Percentiles rank a stretch among this genome's conserved stretches.
Conservation (phyloP, 176 grass and related monocot genomes). For the Puya raimondii region DNA sequence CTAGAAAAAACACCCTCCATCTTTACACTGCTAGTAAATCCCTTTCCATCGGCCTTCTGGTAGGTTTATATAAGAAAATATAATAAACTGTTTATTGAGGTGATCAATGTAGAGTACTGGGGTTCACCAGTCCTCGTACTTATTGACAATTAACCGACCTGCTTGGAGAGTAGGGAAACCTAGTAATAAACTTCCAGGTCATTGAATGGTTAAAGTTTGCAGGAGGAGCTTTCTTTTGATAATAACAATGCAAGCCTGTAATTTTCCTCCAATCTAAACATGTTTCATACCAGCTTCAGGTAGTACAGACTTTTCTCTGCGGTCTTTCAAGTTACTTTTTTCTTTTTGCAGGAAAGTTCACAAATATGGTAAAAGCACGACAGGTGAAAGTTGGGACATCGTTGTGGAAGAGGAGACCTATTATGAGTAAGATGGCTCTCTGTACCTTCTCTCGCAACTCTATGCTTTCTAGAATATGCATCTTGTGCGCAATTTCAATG, state of each 20-base stretch:
- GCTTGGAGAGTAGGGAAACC: not conserved
- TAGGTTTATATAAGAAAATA: too few relatives aligned
- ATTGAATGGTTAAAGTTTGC: not conserved
- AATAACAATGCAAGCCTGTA: not conserved
- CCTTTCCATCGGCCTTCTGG: too few relatives aligned
- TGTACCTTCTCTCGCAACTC: not conserved
- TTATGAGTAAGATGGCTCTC: slow-evolving; percentile 70
- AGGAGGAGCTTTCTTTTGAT: not conserved
- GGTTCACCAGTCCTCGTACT: not conserved
- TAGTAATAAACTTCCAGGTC: not conserved
- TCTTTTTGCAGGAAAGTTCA: slow-evolving; percentile 71
- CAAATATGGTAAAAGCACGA: slow-evolving; percentile 94
- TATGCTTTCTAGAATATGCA: not conserved
- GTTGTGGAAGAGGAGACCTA: slow-evolving; percentile 78
- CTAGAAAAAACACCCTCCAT: too few relatives aligned
- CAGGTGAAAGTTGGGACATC: slow-evolving; percentile 88
- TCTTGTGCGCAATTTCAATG: not conserved
- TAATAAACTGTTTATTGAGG: too few relatives aligned
- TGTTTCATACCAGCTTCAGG: not conserved
- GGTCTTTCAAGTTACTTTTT: not conserved
- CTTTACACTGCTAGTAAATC: too few relatives aligned
- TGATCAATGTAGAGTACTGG: too few relatives aligned
- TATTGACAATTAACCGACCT: not conserved
- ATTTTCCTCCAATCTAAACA: not conserved
- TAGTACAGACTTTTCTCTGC: not conserved